A percentile compares a stretch with the other conserved stretches of the same genome.
These are phyloP conservation scores for Phytopythium montanum DNA, from an alignment of 352 stramenopile species.

Conservation along the genomic window DNA sequence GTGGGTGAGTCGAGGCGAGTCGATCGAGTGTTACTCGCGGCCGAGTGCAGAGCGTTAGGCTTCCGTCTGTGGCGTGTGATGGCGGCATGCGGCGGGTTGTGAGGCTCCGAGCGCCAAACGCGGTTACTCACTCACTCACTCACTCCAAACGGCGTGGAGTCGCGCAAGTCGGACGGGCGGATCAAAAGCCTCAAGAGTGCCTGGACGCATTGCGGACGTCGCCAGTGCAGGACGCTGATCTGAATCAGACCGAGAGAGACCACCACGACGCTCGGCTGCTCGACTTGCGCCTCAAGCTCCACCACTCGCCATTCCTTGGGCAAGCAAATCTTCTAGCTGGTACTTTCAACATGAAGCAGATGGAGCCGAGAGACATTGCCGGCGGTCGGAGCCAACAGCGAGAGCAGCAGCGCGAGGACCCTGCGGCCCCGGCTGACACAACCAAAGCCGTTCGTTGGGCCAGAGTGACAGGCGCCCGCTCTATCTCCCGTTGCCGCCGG, in stretches of 20 bases:
- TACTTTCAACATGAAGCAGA: slow-evolving; percentile 7
- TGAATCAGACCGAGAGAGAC: neutral
- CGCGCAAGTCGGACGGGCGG: too few species aligned
- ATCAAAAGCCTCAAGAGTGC: too few species aligned
- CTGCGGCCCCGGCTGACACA: neutral
- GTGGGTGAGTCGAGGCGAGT: too few species aligned
- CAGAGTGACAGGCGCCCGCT: slow-evolving; percentile 1
- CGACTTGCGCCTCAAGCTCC: neutral
- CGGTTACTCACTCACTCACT: slow-evolving; percentile 6
- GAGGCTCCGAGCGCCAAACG: neutral
- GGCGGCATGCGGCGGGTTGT: neutral
- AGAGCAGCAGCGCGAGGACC: neutral
- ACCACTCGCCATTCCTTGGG: neutral
- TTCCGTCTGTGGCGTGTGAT: neutral
- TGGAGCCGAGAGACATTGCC: neutral
- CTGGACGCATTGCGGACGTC: too few species aligned
- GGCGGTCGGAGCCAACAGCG: neutral
- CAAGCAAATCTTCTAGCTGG: slow-evolving; percentile 9
- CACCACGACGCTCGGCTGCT: neutral
- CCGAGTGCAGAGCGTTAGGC: neutral
- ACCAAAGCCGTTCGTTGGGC: too few species aligned
- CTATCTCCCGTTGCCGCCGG: slow-evolving; percentile 54
- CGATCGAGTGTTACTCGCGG: too few species aligned
- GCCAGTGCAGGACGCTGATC: too few species aligned
- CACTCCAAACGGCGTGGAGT: neutral